Percentiles rank a stretch among this genome's conserved stretches.
phyloP scores from a whole-genome alignment of 352 stramenopile species.

The Saprolegnia diclina region DNA sequence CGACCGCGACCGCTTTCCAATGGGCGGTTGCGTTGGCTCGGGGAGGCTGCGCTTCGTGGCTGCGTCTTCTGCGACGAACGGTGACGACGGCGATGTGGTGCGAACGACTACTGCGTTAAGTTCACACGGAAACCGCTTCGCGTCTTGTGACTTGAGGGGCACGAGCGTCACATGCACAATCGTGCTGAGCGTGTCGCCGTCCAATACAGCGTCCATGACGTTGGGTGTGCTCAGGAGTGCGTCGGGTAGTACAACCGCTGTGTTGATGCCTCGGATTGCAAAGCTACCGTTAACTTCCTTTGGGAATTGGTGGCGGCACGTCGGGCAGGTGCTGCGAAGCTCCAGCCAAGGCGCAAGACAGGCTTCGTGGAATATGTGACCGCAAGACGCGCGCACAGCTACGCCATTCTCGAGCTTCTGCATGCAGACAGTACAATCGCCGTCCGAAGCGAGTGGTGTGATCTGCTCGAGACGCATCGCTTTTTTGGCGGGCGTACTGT shows the following conservation, averaged over 20 bases:
- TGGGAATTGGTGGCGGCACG: conserved; percentile 90
- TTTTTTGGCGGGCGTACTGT: conserved; percentile 63
- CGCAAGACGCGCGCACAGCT: conserved; percentile 83
- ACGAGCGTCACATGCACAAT: conserved; percentile 78
- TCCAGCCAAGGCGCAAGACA: conserved; percentile 93
- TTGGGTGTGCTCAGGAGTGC: conserved; percentile 51
- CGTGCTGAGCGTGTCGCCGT: conserved; percentile 54
- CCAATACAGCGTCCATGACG: conserved; percentile 51
- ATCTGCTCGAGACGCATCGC: conserved; percentile 49
- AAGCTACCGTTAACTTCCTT: conserved; percentile 77
- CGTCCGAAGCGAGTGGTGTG: neutral
- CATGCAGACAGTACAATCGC: conserved; percentile 89
- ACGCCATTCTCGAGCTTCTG: conserved; percentile 60
- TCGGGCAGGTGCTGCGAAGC: conserved; percentile 89
- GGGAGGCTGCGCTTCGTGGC: neutral
- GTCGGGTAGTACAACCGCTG: conserved; percentile 50
- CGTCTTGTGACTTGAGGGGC: conserved; percentile 44
- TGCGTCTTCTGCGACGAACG: neutral
- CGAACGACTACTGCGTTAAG: conserved; percentile 42
- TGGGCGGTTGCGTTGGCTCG: neutral
- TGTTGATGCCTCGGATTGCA: conserved; percentile 74
- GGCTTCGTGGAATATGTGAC: conserved; percentile 89
- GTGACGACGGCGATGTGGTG: neutral
- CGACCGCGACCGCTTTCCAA: conserved; percentile 4
- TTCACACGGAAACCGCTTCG: conserved; percentile 68